These are phyloP conservation scores for Globisporangium nagaii DNA, from an alignment of 352 stramenopile genomes.

Conservation along the genomic window DNA sequence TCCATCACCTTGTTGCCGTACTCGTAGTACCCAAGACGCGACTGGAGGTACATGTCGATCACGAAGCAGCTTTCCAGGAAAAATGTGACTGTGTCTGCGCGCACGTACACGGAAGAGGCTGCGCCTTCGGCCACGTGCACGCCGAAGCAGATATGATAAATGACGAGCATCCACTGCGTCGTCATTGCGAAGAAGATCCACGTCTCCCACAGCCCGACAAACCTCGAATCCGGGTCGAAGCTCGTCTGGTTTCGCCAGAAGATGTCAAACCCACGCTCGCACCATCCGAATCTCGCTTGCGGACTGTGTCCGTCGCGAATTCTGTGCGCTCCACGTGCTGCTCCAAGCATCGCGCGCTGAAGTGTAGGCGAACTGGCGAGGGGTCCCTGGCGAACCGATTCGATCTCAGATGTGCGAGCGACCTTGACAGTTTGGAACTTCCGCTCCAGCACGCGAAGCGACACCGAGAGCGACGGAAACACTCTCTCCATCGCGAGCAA, in stretches of 20 bases:
- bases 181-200: conserved; percentile 35
- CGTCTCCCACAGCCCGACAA: conserved; percentile 48
- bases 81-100: conserved; percentile 25
- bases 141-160: conserved; percentile 50
- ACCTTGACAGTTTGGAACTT: conserved; percentile 25
- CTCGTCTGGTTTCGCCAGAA: conserved; percentile 6
- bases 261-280: not conserved
- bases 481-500: conserved; percentile 28
- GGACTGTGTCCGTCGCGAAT: no score
- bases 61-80: conserved; percentile 38
- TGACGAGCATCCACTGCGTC: conserved; percentile 31
- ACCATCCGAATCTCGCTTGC: no score
- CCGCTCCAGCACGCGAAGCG: conserved; percentile 24
- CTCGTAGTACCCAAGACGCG: conserved; percentile 48
- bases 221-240: conserved; percentile 44
- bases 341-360: not conserved
- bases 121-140: not conserved
- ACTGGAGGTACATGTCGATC: conserved; percentile 46
- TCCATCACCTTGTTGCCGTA: conserved; percentile 69
- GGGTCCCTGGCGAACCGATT: conserved; percentile 10
- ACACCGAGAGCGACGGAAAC: conserved; percentile 22
- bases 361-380: not conserved
- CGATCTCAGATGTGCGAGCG: conserved; percentile 22
- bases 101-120: conserved; percentile 10
- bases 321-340: no score